phyloP scores from a whole-genome alignment of 2,329 filamentous ascomycete genomes.

The Apiospora kogelbergensis region DNA sequence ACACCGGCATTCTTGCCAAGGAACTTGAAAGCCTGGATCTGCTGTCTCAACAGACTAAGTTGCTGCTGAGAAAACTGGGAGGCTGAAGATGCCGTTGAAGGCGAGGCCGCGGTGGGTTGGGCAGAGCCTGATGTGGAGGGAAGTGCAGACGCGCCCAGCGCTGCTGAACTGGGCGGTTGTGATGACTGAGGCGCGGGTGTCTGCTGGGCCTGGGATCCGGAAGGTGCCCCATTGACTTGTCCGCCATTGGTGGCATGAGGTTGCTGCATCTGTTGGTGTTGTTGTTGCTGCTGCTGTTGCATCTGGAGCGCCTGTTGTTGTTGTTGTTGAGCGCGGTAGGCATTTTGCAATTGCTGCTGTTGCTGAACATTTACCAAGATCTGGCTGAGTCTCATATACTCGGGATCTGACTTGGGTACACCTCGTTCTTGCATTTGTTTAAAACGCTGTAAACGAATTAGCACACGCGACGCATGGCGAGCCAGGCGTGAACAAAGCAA shows the following conservation, averaged over 20 bases:
- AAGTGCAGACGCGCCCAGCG: constrained; percentile 39
- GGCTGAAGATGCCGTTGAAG: constrained; percentile 31
- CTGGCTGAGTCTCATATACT: constrained; percentile 79
- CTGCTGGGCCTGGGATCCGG: constrained; percentile 27
- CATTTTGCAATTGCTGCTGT: constrained; percentile 58
- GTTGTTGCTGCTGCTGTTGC: constrained; percentile 59
- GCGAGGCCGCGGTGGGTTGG: constrained; percentile 33
- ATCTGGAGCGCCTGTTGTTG: constrained; percentile 56
- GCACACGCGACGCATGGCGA: constrained; percentile 14
- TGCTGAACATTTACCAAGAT: constrained; percentile 73
- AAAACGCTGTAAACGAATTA: constrained; percentile 67
- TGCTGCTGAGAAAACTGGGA: constrained; percentile 75
- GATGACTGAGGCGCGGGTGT: constrained; percentile 32
- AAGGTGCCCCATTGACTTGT: constrained; percentile 49
- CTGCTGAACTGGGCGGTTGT: constrained; percentile 35
- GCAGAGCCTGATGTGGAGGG: constrained; percentile 34
- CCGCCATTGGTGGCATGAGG: constrained; percentile 52
- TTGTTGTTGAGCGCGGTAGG: constrained; percentile 58
- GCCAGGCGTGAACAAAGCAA: constrained; percentile 10
- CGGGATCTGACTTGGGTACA: constrained; percentile 78
- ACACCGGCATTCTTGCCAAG: constrained; percentile 85
- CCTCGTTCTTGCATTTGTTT: constrained; percentile 86
- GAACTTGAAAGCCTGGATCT: constrained; percentile 90
- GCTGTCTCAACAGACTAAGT: constrained; percentile 73
- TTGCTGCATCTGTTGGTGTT: constrained; percentile 54